Conservation (phyloP, 2,329 filamentous ascomycete genomes). For the Xylogone sp. region DNA sequence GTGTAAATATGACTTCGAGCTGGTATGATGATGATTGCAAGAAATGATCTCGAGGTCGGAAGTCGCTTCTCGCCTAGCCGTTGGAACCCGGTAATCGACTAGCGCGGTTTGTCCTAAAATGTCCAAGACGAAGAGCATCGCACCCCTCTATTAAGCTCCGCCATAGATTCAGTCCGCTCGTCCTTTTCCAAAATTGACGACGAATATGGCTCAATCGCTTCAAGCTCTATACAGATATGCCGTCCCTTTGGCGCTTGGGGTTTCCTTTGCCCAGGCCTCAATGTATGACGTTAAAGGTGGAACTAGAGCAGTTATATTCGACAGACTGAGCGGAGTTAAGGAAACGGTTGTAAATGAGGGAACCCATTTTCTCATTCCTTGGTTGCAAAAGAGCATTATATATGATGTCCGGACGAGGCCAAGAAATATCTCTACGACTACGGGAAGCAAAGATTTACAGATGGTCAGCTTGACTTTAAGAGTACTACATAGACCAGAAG, state of each 20-base stretch:
- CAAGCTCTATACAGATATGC: constrained; percentile 63
- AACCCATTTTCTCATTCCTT: constrained; percentile 93
- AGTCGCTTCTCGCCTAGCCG: constrained; percentile 17
- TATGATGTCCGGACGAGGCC: constrained; percentile 98
- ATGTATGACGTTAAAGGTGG: constrained; percentile 98
- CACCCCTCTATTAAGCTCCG: neutral
- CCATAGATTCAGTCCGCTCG: neutral
- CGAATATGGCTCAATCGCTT: constrained; percentile 48
- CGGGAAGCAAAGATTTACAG: constrained; percentile 97
- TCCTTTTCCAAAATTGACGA: neutral
- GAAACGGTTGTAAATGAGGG: constrained; percentile 91
- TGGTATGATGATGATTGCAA: neutral
- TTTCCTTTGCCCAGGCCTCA: constrained; percentile 68
- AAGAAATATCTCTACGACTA: constrained; percentile 94
- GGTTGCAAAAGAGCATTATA: constrained; percentile 90
- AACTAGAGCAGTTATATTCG: constrained; percentile 95
- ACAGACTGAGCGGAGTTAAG: constrained; percentile 87
- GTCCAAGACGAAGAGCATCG: constrained; percentile 6
- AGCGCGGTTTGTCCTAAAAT: constrained; percentile 24
- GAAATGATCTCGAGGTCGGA: constrained; percentile 11
- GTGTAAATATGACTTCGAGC: constrained; percentile 1
- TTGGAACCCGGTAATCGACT: constrained; percentile 13
- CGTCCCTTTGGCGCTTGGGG: constrained; percentile 68
- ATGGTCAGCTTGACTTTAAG: constrained; percentile 98
- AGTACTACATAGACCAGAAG: constrained; percentile 91